These are phyloP conservation scores for Boletus fagicola DNA, from an alignment of 768 basidiomycete genomes.

Conservation along the genomic window DNA sequence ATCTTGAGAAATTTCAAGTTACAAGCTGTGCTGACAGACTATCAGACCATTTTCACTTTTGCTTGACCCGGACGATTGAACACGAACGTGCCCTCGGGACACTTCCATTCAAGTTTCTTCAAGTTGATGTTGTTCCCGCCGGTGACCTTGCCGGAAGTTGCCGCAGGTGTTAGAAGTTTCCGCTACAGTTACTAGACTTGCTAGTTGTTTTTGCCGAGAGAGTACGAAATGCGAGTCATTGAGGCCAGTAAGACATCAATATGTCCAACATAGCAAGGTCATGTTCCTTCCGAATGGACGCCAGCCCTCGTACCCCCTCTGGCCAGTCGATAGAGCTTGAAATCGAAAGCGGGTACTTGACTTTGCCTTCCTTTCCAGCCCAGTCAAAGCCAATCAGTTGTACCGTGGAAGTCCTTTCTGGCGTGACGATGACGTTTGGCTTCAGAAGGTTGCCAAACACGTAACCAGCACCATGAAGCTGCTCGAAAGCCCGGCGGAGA, in stretches of 20 bases:
- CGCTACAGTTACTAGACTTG: too few species aligned
- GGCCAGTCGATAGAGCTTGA: not conserved
- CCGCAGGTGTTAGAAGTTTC: too few species aligned
- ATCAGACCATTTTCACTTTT: too few species aligned
- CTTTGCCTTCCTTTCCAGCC: not conserved
- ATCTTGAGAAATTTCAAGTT: too few species aligned
- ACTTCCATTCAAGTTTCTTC: too few species aligned
- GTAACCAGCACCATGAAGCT: constrained; percentile 31
- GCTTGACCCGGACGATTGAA: too few species aligned
- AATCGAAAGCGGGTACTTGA: not conserved
- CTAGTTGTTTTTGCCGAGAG: too few species aligned
- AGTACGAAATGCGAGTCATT: too few species aligned
- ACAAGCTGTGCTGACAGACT: too few species aligned
- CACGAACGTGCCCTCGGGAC: too few species aligned
- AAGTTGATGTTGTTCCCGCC: too few species aligned
- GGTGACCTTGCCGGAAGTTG: too few species aligned
- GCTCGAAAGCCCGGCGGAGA: constrained; percentile 16
- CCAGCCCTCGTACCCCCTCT: not conserved
- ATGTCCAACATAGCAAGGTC: constrained; percentile 20
- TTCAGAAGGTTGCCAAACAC: constrained; percentile 40
- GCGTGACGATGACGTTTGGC: constrained; percentile 34
- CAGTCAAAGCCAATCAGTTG: constrained; percentile 5
- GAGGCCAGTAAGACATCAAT: not conserved
- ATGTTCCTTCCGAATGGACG: not conserved
- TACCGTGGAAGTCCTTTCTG: not conserved